Conservation (phyloP, 192 early-diverging fungal genomes). For the Coemansia sp. region DNA sequence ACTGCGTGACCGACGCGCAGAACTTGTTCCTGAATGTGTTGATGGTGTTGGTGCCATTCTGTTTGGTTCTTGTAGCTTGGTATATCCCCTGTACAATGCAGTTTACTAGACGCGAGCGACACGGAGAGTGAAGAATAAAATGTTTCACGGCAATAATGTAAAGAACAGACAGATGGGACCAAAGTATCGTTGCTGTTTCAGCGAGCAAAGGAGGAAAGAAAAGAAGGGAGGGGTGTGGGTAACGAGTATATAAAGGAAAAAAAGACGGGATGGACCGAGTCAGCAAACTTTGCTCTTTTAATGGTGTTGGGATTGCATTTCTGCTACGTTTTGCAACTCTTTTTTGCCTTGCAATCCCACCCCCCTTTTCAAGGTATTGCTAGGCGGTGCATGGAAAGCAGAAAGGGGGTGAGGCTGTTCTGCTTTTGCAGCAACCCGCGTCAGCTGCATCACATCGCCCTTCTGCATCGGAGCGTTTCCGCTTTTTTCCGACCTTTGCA, state of each 20-base stretch:
- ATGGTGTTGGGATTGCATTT: no score
- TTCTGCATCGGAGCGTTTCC: constrained; percentile 1
- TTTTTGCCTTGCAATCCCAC: not conserved
- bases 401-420: not conserved
- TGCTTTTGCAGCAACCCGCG: not conserved
- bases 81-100: not conserved
- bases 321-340: not conserved
- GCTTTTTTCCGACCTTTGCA: not conserved
- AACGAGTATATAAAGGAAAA: not conserved
- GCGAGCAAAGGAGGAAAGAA: not conserved
- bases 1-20: constrained; percentile 34
- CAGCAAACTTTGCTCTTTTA: not conserved
- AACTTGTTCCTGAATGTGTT: constrained; percentile 27
- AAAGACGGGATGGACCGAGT: not conserved
- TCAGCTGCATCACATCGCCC: not conserved
- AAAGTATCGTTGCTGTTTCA: not conserved
- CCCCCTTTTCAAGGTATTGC: not conserved
- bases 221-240: not conserved
- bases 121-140: not conserved
- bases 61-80: not conserved
- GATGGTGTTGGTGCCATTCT: constrained; percentile 4
- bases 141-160: no score
- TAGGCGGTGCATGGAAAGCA: not conserved
- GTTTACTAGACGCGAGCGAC: not conserved
- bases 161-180: not conserved